Conservation (phyloP, 768 basidiomycete species). For the Xerocomellus dryophilus region DNA sequence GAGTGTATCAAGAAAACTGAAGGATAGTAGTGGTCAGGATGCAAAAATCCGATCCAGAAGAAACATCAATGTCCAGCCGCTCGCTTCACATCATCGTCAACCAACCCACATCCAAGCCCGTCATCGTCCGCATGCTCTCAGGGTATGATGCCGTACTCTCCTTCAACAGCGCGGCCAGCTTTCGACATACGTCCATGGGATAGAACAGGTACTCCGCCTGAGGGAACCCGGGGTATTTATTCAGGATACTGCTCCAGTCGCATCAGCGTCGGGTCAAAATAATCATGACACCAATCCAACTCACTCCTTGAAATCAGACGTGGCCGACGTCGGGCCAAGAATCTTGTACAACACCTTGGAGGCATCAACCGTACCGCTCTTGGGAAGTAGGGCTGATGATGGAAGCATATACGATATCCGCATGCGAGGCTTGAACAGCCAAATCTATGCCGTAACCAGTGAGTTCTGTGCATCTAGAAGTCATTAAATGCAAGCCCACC, state of each 20-base stretch:
- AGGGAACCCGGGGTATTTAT: constrained; percentile 77
- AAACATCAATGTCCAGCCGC: background rate
- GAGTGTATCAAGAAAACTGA: background rate
- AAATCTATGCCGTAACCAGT: constrained; percentile 52
- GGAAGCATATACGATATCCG: constrained; percentile 69
- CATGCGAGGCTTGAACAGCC: constrained; percentile 92
- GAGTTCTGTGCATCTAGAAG: background rate
- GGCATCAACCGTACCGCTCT: constrained; percentile 58
- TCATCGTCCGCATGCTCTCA: constrained; percentile 72
- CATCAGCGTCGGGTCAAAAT: background rate
- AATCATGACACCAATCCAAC: background rate
- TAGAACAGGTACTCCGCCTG: constrained; percentile 89
- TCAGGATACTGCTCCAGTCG: constrained; percentile 43
- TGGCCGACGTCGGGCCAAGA: constrained; percentile 55
- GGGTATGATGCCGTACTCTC: constrained; percentile 81
- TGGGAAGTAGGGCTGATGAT: constrained; percentile 54
- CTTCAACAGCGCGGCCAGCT: constrained; percentile 63
- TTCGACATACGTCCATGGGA: constrained; percentile 71
- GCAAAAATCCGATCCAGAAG: background rate
- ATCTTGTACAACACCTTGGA: constrained; percentile 88
- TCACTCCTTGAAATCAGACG: constrained; percentile 30
- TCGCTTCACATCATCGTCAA: constrained; percentile 32
- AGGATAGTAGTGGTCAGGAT: background rate
- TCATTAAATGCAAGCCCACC: constrained; percentile 41
- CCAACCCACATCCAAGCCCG: constrained; percentile 82